Evolutionary conservation across 768 basidiomycete species (phyloP).

Genomic region (Xerocomellus chrysenteron): DNA sequence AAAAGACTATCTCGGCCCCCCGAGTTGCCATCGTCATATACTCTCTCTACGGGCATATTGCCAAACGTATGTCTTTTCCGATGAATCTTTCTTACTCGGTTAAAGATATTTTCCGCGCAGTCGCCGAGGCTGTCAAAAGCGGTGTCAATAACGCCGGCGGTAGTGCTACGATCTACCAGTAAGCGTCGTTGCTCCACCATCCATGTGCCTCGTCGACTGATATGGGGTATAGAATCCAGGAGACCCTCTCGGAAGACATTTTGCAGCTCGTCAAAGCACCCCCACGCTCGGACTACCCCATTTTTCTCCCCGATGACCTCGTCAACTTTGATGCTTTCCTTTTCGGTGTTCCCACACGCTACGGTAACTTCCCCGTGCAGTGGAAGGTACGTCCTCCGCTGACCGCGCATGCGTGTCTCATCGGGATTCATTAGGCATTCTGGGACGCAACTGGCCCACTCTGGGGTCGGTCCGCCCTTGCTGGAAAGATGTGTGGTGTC

Average conservation of each 20-base stretch:
- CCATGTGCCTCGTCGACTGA: not conserved
- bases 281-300: conserved; percentile 60
- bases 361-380: conserved; percentile 49
- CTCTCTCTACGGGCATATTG: conserved; percentile 50
- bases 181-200: conserved; percentile 10
- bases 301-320: conserved; percentile 32
- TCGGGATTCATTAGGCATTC: conserved; percentile 33
- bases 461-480: conserved; percentile 41
- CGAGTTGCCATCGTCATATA: conserved; percentile 49
- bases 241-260: conserved; percentile 76
- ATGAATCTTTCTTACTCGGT: not conserved
- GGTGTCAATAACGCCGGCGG: conserved; percentile 46
- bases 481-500: conserved; percentile 46
- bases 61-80: conserved; percentile 36
- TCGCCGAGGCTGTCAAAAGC: conserved; percentile 37
- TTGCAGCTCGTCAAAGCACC: conserved; percentile 69
- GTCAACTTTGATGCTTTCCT: conserved; percentile 42
- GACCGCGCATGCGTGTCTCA: conserved; percentile 17
- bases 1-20: conserved; percentile 26
- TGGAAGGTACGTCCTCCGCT: conserved; percentile 49
- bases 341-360: conserved; percentile 47
- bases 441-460: conserved; percentile 52
- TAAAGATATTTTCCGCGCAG: conserved; percentile 6
- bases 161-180: conserved; percentile 47
- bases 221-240: conserved; percentile 55